Evolutionary conservation across 2,329 filamentous ascomycete species (phyloP), one percentile per base, ranked within the genome.

Genomic region (Hymenotorrendiella dingleyae): DNA sequence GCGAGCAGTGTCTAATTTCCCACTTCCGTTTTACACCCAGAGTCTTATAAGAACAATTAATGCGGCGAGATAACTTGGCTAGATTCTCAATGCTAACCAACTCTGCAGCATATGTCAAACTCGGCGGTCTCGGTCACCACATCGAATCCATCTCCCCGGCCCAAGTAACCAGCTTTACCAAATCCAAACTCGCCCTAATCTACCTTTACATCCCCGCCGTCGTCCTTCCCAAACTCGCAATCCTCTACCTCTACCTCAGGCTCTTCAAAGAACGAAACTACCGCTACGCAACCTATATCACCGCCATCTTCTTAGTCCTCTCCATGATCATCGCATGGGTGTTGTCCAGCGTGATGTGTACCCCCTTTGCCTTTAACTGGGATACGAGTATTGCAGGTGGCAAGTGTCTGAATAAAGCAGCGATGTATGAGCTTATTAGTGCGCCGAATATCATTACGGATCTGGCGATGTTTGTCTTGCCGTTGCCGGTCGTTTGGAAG

Each of bases 391-490:
- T 36, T 29, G 22, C 32, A n/a, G 40, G 40, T 11, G 40, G 40
- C 3, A 19, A 23, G 21, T 42, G 40, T 23, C 69, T 74, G 49
- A 61, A 72, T 53, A 64, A 71, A 17, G 67, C 70, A 34, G 67
- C 57, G 4, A 67, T 67, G 1, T 75, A 72, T 61, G 69, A 74
- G 20, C 66, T 67, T 32, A 74, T 74, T 43, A 69, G 67, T 2
- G 62, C 67, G 0, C 67, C 68, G 5, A 72, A 67, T 4, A 67
- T 73, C 26, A 48, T 69, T 5, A 71, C 66, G 12, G 70, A 73
- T 43, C 47, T 73, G 6, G 57, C 63, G 33, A 71, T 73, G 34
- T 49, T 73, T 23, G 42, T 65, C 4, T 53, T 74, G 23, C 70
- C 71, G 0, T 52, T 72, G 0, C 63, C 65, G 1, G 63, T 66